Evolutionary conservation across 257 asterid species (phyloP).

Genomic region (Verbascum thapsus): DNA sequence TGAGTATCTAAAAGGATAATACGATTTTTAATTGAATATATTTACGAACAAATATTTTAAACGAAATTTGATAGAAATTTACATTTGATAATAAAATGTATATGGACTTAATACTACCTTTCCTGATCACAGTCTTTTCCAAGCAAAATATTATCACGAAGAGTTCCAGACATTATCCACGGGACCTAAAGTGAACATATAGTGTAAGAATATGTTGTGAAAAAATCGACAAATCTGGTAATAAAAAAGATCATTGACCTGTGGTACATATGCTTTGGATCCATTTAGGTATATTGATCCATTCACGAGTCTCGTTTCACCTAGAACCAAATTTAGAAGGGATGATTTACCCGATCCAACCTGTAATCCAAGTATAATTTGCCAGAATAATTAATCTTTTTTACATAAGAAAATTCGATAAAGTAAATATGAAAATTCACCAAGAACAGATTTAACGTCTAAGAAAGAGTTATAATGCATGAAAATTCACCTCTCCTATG

Average conservation of each 20-base stretch:
- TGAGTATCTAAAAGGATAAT: constrained; percentile 52
- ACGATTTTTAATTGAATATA: neutral
- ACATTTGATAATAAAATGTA: neutral
- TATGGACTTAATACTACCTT: constrained; percentile 47
- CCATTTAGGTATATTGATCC: constrained; percentile 61
- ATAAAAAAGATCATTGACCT: constrained; percentile 51
- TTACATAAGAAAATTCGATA: neutral
- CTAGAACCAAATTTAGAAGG: constrained; percentile 68
- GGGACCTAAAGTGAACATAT: constrained; percentile 61
- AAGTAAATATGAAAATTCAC: neutral
- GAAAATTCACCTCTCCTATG: constrained; percentile 76
- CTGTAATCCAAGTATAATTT: constrained; percentile 41
- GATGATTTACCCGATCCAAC: constrained; percentile 99
- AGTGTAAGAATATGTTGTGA: constrained; percentile 6
- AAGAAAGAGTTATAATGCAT: constrained; percentile 6
- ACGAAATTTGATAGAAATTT: no score
- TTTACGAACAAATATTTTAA: neutral
- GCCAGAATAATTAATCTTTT: constrained; percentile 1
- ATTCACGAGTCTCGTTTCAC: constrained; percentile 66
- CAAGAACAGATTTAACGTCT: neutral
- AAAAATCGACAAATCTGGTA: constrained; percentile 22
- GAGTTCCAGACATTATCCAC: constrained; percentile 92
- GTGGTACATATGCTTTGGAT: constrained; percentile 83
- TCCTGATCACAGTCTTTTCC: constrained; percentile 64
- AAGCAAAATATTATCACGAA: constrained; percentile 87